Conservation (phyloP, 345 rosid species). For the Arabis hirsuta region DNA sequence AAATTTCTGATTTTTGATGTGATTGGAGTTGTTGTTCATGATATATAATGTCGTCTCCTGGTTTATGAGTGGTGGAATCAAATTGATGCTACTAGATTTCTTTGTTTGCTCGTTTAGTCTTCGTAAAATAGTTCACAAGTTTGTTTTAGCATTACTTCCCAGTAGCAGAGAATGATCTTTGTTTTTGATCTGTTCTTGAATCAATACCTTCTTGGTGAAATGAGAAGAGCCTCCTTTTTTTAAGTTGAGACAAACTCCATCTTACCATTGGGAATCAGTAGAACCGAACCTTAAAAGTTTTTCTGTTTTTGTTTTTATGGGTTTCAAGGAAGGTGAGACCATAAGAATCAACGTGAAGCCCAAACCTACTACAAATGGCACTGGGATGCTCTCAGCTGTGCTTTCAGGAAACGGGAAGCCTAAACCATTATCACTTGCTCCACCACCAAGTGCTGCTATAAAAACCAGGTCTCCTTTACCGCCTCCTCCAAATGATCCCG, state of each 20-base stretch:
- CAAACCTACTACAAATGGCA: slow-evolving; percentile 72
- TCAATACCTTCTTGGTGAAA: neutral
- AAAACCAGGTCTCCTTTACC: slow-evolving; percentile 82
- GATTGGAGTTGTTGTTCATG: slow-evolving; percentile 1
- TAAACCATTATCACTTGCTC: slow-evolving; percentile 68
- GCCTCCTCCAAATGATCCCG: slow-evolving; percentile 95
- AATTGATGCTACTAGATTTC: slow-evolving; percentile 2
- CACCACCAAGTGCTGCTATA: slow-evolving; percentile 70
- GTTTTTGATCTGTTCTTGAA: neutral
- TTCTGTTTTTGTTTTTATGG: slow-evolving; percentile 18
- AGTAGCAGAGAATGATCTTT: neutral
- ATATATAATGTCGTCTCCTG: neutral
- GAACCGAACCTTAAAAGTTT: neutral
- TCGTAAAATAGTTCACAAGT: slow-evolving; percentile 16
- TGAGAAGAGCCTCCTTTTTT: too few species aligned
- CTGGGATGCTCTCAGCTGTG: slow-evolving; percentile 98
- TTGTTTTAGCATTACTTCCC: neutral
- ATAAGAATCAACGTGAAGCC: slow-evolving; percentile 95
- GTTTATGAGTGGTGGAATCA: slow-evolving; percentile 17
- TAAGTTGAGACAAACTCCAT: neutral
- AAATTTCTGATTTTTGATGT: slow-evolving; percentile 1
- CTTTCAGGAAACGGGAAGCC: slow-evolving; percentile 62
- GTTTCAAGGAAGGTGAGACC: slow-evolving; percentile 93
- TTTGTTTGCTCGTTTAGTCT: slow-evolving; percentile 1
- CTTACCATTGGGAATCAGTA: neutral